Evolutionary conservation across 305 asterid genomes (phyloP).

Genomic region (Solanum aculeatissimum): DNA sequence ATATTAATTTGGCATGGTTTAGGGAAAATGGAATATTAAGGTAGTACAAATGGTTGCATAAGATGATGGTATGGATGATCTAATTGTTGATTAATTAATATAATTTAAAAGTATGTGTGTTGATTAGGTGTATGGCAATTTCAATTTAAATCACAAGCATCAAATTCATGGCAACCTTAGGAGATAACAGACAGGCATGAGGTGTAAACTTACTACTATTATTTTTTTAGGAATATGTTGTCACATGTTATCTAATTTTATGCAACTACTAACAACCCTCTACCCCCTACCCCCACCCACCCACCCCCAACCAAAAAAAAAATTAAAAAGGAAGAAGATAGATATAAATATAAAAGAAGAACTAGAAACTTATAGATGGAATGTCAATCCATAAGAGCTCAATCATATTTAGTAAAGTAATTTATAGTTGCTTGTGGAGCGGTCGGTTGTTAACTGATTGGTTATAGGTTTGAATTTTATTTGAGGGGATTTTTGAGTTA

Average conservation of each 20-base stretch:
- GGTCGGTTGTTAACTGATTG: too few species aligned
- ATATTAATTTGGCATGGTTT: not conserved
- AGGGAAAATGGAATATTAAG: not conserved
- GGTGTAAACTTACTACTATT: conserved; percentile 16
- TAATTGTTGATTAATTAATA: not conserved
- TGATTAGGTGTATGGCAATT: conserved; percentile 1
- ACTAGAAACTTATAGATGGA: not conserved
- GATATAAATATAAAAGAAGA: not conserved
- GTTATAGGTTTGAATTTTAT: too few species aligned
- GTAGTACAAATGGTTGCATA: not conserved
- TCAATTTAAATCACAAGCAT: not conserved
- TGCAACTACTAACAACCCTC: not conserved
- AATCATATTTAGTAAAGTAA: not conserved
- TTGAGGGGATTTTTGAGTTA: not conserved
- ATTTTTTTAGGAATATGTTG: conserved; percentile 5
- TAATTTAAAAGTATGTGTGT: not conserved
- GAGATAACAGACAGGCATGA: conserved; percentile 26
- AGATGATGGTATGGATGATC: not conserved
- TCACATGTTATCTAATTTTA: conserved; percentile 7
- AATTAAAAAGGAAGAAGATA: not conserved
- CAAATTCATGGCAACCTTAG: conserved; percentile 6
- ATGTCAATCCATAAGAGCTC: not conserved
- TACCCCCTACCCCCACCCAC: not conserved
- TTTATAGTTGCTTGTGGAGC: too few species aligned
- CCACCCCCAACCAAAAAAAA: not conserved